Evolutionary conservation across 768 basidiomycete species (phyloP).

Genomic region (Suillus brevipes): DNA sequence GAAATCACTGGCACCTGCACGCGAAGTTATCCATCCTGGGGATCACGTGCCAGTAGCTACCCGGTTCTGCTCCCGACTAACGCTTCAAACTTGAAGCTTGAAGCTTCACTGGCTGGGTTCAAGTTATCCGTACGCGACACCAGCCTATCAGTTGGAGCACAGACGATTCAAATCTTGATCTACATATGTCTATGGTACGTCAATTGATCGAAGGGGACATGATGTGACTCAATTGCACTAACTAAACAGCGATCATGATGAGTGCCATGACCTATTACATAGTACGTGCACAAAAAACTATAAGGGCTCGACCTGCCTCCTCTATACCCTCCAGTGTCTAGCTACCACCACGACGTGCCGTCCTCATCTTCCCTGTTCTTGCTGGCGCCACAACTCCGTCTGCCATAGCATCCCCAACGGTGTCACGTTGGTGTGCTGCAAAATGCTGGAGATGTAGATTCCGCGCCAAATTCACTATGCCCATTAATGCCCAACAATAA

Average conservation of each 20-base stretch:
- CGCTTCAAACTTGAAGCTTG: background rate
- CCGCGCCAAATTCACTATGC: background rate
- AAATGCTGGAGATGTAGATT: background rate
- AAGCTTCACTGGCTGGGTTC: background rate
- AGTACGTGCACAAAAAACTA: background rate
- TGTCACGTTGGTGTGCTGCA: background rate
- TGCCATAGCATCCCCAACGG: too few species aligned
- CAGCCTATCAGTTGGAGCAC: background rate
- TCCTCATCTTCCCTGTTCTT: background rate
- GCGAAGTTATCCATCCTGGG: background rate
- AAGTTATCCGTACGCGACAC: background rate
- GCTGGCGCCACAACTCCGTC: background rate
- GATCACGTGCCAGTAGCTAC: background rate
- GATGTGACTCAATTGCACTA: background rate
- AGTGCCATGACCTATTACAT: background rate
- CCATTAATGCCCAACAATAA: background rate
- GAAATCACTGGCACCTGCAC: background rate
- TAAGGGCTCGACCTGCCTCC: background rate
- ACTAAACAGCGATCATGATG: background rate
- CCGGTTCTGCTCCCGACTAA: background rate
- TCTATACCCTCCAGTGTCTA: background rate
- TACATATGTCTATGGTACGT: background rate
- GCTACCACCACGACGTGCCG: background rate
- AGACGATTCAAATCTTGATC: background rate
- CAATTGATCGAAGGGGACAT: background rate